A percentile compares a stretch with the other conserved stretches of the same genome.
Conservation (phyloP, 345 rosid species). For the Geranium brycei region DNA sequence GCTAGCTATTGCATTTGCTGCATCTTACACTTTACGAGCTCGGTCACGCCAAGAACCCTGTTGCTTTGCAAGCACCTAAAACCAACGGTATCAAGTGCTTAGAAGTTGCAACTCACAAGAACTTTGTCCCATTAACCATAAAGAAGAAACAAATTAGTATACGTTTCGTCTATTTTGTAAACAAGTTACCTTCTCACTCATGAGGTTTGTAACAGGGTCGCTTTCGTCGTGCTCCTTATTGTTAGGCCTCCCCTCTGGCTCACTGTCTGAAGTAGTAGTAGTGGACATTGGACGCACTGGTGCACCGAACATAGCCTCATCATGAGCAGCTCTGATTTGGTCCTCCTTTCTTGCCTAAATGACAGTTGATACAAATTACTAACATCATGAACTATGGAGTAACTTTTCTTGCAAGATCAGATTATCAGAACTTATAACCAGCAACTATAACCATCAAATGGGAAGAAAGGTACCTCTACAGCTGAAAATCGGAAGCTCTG, state of each 20-base stretch:
- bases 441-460: neutral
- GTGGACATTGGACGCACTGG: slow-evolving; percentile 22
- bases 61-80: slow-evolving; percentile 78
- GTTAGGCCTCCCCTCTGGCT: slow-evolving; percentile 20
- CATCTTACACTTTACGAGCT: slow-evolving; percentile 47
- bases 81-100: neutral
- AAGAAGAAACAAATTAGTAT: neutral
- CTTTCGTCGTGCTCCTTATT: slow-evolving; percentile 25
- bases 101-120: too few species aligned
- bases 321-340: slow-evolving; percentile 62
- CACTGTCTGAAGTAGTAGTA: slow-evolving; percentile 15
- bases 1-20: neutral
- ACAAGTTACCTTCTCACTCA: slow-evolving; percentile 61
- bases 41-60: slow-evolving; percentile 97
- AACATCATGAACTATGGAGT: neutral
- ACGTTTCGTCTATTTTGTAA: neutral
- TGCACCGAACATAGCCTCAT: slow-evolving; percentile 89
- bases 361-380: neutral
- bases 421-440: neutral
- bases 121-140: neutral
- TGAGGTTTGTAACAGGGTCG: slow-evolving; percentile 29
- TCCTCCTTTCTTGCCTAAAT: slow-evolving; percentile 68
- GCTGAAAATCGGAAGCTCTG: slow-evolving; percentile 79
- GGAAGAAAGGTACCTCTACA: slow-evolving; percentile 37
- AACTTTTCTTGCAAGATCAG: neutral